Evolutionary conservation across 805 yeast species (phyloP).

Genomic region (Candida broadrunensis): DNA sequence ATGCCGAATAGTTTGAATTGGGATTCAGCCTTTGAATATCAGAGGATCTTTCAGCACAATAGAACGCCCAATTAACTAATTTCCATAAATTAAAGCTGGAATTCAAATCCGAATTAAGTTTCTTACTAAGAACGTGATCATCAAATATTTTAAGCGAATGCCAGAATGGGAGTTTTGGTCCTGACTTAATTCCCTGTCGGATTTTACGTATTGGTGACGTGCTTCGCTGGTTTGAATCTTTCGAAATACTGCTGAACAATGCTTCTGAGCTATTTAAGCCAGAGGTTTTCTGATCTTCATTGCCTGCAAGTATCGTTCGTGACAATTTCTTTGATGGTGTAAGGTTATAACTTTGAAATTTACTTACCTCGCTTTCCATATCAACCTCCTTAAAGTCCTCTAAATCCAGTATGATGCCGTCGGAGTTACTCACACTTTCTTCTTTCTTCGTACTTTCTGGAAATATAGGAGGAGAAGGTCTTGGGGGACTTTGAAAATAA

Average conservation of each 20-base stretch:
- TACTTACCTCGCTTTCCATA: constrained; percentile 17
- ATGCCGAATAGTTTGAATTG: constrained; percentile 16
- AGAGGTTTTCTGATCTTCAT: background rate
- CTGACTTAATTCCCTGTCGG: background rate
- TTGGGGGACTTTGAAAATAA: background rate
- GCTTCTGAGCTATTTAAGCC: constrained; percentile 3
- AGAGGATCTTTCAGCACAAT: constrained; percentile 29
- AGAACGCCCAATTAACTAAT: constrained; percentile 32
- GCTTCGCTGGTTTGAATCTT: background rate
- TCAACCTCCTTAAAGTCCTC: background rate
- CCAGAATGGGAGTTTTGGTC: background rate
- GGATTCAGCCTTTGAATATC: constrained; percentile 14
- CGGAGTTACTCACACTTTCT: background rate
- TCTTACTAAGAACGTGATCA: constrained; percentile 22
- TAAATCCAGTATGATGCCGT: background rate
- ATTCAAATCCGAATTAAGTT: constrained; percentile 18
- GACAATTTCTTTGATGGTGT: constrained; percentile 2
- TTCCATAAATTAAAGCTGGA: constrained; percentile 25
- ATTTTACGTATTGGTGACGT: no score
- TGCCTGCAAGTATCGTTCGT: background rate
- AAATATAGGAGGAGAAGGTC: background rate
- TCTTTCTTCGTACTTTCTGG: background rate
- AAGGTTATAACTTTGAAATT: constrained; percentile 12
- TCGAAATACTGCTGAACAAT: constrained; percentile 15
- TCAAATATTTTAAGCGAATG: constrained; percentile 20